Conservation (phyloP, 768 basidiomycete genomes). For the Pholiota microspora region DNA sequence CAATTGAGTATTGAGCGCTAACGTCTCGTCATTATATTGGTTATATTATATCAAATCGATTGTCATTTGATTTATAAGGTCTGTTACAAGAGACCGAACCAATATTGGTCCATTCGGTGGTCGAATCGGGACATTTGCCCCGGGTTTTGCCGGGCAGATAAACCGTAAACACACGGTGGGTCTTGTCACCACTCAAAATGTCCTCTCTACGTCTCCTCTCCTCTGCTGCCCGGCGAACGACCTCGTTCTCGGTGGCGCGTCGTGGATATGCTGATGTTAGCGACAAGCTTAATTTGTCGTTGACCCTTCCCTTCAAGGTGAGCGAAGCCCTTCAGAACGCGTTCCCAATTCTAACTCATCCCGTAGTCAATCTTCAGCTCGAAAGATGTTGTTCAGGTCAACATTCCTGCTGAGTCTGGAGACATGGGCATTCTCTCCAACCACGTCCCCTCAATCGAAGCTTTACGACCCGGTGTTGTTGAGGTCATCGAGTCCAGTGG, state of each 20-base stretch:
- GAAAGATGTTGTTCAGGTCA: constrained; percentile 92
- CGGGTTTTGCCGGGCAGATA: constrained; percentile 23
- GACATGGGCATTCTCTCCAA: constrained; percentile 99
- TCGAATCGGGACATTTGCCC: constrained; percentile 1
- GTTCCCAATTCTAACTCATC: constrained; percentile 7
- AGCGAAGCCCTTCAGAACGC: not conserved
- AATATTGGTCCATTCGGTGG: constrained; percentile 1
- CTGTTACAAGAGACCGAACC: no score
- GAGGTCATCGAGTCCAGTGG: constrained; percentile 85
- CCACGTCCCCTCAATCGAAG: constrained; percentile 97
- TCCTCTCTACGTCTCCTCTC: constrained; percentile 72
- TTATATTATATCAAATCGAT: no score
- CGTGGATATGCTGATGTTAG: constrained; percentile 92
- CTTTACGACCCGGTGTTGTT: constrained; percentile 89
- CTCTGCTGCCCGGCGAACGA: constrained; percentile 59
- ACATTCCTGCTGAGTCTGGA: constrained; percentile 89
- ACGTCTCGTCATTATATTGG: not conserved
- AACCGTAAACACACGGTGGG: constrained; percentile 42
- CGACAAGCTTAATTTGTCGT: constrained; percentile 89
- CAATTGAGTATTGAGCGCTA: no score
- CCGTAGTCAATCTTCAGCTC: constrained; percentile 86
- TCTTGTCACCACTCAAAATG: constrained; percentile 47
- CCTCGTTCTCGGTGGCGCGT: constrained; percentile 50
- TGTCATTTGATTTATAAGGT: no score
- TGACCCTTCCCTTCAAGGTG: constrained; percentile 95